Percentiles rank a stretch among this genome's conserved stretches.
Conservation (phyloP, 2,329 filamentous ascomycete genomes). For the Fusarium devonianum region DNA sequence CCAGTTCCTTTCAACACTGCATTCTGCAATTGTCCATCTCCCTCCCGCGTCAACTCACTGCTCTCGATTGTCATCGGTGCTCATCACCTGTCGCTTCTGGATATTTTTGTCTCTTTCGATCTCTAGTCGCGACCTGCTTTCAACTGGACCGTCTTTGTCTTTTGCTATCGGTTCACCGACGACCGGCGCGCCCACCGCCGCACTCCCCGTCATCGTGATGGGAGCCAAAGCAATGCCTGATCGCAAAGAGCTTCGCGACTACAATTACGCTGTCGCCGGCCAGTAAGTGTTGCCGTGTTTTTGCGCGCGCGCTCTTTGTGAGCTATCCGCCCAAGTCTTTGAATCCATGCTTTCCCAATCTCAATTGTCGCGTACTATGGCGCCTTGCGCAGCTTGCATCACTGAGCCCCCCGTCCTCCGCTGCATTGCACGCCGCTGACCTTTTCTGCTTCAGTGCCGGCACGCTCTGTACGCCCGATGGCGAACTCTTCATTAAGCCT, state of each 20-base stretch:
- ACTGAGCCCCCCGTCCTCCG: conserved; percentile 16
- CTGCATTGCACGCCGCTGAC: conserved; percentile 24
- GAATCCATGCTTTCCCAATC: not conserved
- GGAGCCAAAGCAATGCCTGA: conserved; percentile 57
- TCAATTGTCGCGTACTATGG: conserved; percentile 5
- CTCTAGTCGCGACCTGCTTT: no score
- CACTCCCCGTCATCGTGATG: conserved; percentile 36
- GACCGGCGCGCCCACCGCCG: conserved; percentile 25
- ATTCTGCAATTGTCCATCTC: conserved; percentile 15
- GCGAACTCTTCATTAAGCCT: conserved; percentile 91
- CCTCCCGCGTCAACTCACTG: conserved; percentile 21
- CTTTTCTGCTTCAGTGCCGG: conserved; percentile 71
- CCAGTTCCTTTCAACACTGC: conserved; percentile 22
- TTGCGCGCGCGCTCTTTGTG: conserved; percentile 25
- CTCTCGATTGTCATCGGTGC: conserved; percentile 6
- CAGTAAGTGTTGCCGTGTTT: conserved; percentile 67
- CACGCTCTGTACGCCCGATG: conserved; percentile 82
- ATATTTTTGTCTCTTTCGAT: conserved; percentile 18
- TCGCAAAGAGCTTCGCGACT: conserved; percentile 69
- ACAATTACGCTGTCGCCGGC: conserved; percentile 80
- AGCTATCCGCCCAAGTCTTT: conserved; percentile 1
- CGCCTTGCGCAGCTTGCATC: conserved; percentile 24
- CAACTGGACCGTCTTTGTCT: conserved; percentile 7
- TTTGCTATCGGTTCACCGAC: conserved; percentile 15
- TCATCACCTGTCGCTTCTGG: conserved; percentile 30